Evolutionary conservation across 1,139 yeast genomes (phyloP).

Genomic region (Yamadazyma friedrichii): DNA sequence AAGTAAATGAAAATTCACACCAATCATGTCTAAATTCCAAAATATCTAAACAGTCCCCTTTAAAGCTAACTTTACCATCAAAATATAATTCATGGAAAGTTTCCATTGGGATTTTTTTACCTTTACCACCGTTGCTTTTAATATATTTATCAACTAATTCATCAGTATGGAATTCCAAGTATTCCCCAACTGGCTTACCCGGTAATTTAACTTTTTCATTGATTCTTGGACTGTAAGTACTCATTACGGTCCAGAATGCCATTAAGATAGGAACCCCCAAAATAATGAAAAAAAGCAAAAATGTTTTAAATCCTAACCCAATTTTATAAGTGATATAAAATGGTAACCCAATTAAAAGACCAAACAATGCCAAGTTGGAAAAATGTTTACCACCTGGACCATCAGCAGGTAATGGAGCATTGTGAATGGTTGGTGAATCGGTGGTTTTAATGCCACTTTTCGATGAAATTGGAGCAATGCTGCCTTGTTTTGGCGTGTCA

Average conservation of each 20-base stretch:
- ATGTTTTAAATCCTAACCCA: slow-evolving; percentile 74
- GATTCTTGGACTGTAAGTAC: slow-evolving; percentile 77
- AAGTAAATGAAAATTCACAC: slow-evolving; percentile 80
- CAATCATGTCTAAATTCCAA: slow-evolving; percentile 90
- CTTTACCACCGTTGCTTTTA: slow-evolving; percentile 52
- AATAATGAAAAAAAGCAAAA: slow-evolving; percentile 53
- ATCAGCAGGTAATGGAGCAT: slow-evolving; percentile 89
- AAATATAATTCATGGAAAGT: slow-evolving; percentile 89
- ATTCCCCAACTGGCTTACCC: slow-evolving; percentile 72
- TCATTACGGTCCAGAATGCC: slow-evolving; percentile 79
- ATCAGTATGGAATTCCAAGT: slow-evolving; percentile 78
- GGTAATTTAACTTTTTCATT: slow-evolving; percentile 79
- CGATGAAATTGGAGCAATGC: slow-evolving; percentile 46
- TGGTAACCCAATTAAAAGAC: slow-evolving; percentile 61
- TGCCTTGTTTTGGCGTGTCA: slow-evolving; percentile 57
- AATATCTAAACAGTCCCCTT: slow-evolving; percentile 83
- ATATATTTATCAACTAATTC: slow-evolving; percentile 69
- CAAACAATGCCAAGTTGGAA: slow-evolving; percentile 57
- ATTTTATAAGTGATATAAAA: slow-evolving; percentile 60
- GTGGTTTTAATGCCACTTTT: slow-evolving; percentile 64
- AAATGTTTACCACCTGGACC: slow-evolving; percentile 85
- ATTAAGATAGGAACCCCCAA: slow-evolving; percentile 68
- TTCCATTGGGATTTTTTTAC: slow-evolving; percentile 84
- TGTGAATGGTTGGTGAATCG: slow-evolving; percentile 70
- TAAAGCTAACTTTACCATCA: slow-evolving; percentile 80